phyloP scores from a whole-genome alignment of 1,284 basidiomycete species.

The Blastosporella zonata region DNA sequence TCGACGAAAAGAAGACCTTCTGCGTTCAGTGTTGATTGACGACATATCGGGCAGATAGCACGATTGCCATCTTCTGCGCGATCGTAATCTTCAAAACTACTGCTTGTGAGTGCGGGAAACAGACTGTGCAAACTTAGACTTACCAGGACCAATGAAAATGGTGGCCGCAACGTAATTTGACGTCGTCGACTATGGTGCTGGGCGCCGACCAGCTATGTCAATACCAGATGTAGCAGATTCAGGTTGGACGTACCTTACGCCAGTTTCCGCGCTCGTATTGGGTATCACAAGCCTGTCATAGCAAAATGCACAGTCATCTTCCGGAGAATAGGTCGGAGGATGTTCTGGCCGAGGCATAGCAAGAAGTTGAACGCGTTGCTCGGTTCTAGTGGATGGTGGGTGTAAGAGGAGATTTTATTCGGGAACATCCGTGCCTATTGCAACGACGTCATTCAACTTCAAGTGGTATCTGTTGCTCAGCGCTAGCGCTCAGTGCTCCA shows the following conservation, averaged over 20 bases:
- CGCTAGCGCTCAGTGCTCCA: too few species aligned
- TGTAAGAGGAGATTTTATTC: not conserved
- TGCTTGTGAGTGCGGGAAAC: not conserved
- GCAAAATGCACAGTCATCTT: conserved; percentile 15
- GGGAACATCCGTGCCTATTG: conserved; percentile 4
- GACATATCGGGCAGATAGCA: conserved; percentile 10
- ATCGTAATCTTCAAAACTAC: conserved; percentile 17
- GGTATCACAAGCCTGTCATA: conserved; percentile 11
- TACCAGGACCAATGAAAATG: conserved; percentile 17
- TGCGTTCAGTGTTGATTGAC: conserved; percentile 9
- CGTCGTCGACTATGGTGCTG: conserved; percentile 15
- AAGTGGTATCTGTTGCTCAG: too few species aligned
- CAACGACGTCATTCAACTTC: not conserved
- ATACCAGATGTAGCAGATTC: not conserved
- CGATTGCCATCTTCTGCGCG: conserved; percentile 11
- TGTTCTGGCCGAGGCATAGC: conserved; percentile 11
- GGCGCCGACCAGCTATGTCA: not conserved
- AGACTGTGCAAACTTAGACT: not conserved
- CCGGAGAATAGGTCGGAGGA: conserved; percentile 9
- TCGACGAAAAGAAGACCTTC: conserved; percentile 10
- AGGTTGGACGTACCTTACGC: conserved; percentile 9
- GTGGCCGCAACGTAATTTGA: conserved; percentile 13
- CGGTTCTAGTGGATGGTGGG: not conserved
- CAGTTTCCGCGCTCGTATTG: conserved; percentile 5
- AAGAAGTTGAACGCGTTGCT: not conserved